Evolutionary conservation across 2,329 filamentous ascomycete species (phyloP), one percentile per base, ranked within the genome.

Genomic region (Verticillium tricorpus): DNA sequence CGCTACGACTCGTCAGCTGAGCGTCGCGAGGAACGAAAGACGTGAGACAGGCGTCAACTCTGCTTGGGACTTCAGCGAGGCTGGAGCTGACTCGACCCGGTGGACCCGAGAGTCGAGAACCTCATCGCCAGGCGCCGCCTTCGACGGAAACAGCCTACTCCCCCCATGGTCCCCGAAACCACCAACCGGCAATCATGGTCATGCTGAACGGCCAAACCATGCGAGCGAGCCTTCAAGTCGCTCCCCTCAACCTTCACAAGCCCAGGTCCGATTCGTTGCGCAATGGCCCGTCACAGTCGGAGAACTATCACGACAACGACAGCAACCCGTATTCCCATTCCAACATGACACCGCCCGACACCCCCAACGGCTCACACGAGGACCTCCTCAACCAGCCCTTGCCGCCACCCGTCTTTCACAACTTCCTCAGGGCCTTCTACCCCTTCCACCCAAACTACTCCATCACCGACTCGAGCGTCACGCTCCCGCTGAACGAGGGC

Each of bases 371-470:
- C 70, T 88, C 86, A 28, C 83, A 84, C 71, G 88, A 92, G 71
- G 79, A 84, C 66, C 80, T 84, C 64, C 73, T 74, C 69, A 69
- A 77, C 64, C 68, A 72, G 58, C 76, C 78, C 65, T 70, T 73
- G 58, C 76, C 82, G 7, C 81, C 86, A 66, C 85, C 89, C 2
- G 82, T 93, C 62, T 97, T 97, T 72, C 91, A 96, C 82, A 96
- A 95, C 80, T 99, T 97, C 72, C 82, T 99, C 56, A 90, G 95
- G 67, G 95, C 95, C 58, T 94, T 96, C 72, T 96, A 97, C 74
- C 90, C 92, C 31, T 99, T 97, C 74, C 88, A 93, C 62, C 93
- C 94, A 1, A 87, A 84, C 63, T 88, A 89, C 69, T 85, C 90
- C 52, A 85, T 92, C 63, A 87, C 87, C n/a, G 91, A 93, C 62